Percentiles rank a stretch among this genome's conserved stretches.
Conservation (phyloP, 2,329 filamentous ascomycete species). For the Pseudopyricularia javanii region DNA sequence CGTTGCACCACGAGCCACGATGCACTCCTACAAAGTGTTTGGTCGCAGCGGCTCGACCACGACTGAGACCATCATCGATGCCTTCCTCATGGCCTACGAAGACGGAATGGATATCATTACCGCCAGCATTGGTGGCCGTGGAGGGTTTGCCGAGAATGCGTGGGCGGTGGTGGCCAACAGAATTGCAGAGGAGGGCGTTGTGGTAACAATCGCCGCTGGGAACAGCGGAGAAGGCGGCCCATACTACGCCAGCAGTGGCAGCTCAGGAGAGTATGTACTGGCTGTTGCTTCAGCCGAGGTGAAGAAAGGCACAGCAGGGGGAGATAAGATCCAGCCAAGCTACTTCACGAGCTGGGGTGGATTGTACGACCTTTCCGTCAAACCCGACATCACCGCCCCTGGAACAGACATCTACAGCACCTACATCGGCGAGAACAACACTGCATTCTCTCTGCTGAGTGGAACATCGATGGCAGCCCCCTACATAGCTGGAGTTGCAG, state of each 20-base stretch:
- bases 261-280: slow-evolving; percentile 27
- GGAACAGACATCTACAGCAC: slow-evolving; percentile 32
- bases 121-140: not conserved
- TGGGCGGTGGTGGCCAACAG: slow-evolving; percentile 23
- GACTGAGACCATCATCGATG: slow-evolving; percentile 11
- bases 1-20: slow-evolving; percentile 14
- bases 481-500: slow-evolving; percentile 29
- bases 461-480: slow-evolving; percentile 39
- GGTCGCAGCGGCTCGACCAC: slow-evolving; percentile 7
- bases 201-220: slow-evolving; percentile 25
- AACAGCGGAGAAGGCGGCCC: slow-evolving; percentile 20
- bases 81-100: slow-evolving; percentile 10
- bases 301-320: slow-evolving; percentile 12
- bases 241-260: slow-evolving; percentile 9
- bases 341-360: slow-evolving; percentile 30
- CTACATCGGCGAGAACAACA: slow-evolving; percentile 20
- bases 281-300: slow-evolving; percentile 26
- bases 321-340: slow-evolving; percentile 20
- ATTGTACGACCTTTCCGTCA: slow-evolving; percentile 27
- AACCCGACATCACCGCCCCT: slow-evolving; percentile 28
- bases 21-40: slow-evolving; percentile 15
- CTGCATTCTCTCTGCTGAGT: slow-evolving; percentile 23
- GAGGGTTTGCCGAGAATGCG: slow-evolving; percentile 17
- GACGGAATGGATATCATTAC: slow-evolving; percentile 11
- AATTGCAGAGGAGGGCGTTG: slow-evolving; percentile 25